These are phyloP conservation scores for Candida sakaeoensis DNA, from an alignment of 805 yeast species.

Conservation along the genomic window DNA sequence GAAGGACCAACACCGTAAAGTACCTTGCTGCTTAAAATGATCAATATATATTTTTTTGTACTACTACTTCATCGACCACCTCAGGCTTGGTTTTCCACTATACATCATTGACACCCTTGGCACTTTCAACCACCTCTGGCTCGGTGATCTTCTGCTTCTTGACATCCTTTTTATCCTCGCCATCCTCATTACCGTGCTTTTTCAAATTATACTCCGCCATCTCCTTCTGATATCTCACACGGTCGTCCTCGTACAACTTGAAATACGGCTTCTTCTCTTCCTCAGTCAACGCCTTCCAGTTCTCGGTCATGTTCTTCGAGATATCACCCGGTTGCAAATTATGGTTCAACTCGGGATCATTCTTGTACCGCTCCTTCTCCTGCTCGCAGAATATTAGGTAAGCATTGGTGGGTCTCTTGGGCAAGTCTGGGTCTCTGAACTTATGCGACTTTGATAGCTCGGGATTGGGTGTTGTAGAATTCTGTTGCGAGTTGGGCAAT, in stretches of 20 bases:
- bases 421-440: conserved; percentile 76
- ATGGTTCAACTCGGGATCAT: conserved; percentile 41
- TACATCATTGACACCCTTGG: not conserved
- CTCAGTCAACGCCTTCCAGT: conserved; percentile 74
- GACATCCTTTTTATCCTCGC: conserved; percentile 6
- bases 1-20: too few species aligned
- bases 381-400: conserved; percentile 82
- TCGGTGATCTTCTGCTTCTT: conserved; percentile 8
- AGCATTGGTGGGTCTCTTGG: conserved; percentile 88
- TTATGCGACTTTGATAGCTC: conserved; percentile 17
- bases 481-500: conserved; percentile 48
- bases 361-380: conserved; percentile 71
- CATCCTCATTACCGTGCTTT: conserved; percentile 14
- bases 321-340: conserved; percentile 60
- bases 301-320: conserved; percentile 75
- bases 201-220: conserved; percentile 51
- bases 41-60: not conserved
- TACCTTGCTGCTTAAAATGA: too few species aligned
- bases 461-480: not conserved
- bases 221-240: conserved; percentile 69
- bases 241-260: conserved; percentile 74
- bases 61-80: not conserved
- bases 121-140: conserved; percentile 2
- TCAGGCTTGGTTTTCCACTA: not conserved
- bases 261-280: conserved; percentile 71